These are phyloP conservation scores for Geoglossum glabrum DNA, from an alignment of 495 filamentous ascomycete species.

Conservation along the genomic window DNA sequence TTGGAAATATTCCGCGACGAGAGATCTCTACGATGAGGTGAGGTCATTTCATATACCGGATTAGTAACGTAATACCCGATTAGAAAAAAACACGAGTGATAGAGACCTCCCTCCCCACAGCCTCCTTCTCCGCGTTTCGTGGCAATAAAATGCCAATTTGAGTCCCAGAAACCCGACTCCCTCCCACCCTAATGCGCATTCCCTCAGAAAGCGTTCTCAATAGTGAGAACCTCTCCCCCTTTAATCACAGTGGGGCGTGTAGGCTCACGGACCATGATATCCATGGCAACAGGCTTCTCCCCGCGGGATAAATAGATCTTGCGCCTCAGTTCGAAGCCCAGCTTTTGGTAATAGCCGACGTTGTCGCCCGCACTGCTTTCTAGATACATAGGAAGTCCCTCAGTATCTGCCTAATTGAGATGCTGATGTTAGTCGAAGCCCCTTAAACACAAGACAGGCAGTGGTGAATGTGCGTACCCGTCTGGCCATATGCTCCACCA, in stretches of 20 bases:
- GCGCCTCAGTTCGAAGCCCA: slow-evolving; percentile 41
- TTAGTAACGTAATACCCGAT: too few species aligned
- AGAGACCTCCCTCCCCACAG: too few species aligned
- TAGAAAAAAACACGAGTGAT: too few species aligned
- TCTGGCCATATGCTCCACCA: slow-evolving; percentile 43
- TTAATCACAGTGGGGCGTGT: not conserved
- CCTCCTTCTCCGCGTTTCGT: too few species aligned
- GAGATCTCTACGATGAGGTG: too few species aligned
- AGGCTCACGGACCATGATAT: slow-evolving; percentile 59
- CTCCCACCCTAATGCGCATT: too few species aligned
- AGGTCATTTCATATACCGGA: too few species aligned
- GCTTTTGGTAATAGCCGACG: slow-evolving; percentile 43
- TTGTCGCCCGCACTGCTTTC: slow-evolving; percentile 52
- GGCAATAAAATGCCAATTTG: too few species aligned
- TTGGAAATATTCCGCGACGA: too few species aligned
- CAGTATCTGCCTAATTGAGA: slow-evolving; percentile 36
- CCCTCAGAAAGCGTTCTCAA: not conserved
- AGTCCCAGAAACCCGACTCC: too few species aligned
- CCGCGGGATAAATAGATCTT: slow-evolving; percentile 39
- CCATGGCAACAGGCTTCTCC: slow-evolving; percentile 39
- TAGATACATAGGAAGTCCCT: slow-evolving; percentile 46
- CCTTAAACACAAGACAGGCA: slow-evolving; percentile 3
- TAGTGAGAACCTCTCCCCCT: not conserved
- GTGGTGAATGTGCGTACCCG: slow-evolving; percentile 25
- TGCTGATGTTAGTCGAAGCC: not conserved